phyloP scores from a whole-genome alignment of 176 grass and related monocot genomes.

The Musa beccarii region DNA sequence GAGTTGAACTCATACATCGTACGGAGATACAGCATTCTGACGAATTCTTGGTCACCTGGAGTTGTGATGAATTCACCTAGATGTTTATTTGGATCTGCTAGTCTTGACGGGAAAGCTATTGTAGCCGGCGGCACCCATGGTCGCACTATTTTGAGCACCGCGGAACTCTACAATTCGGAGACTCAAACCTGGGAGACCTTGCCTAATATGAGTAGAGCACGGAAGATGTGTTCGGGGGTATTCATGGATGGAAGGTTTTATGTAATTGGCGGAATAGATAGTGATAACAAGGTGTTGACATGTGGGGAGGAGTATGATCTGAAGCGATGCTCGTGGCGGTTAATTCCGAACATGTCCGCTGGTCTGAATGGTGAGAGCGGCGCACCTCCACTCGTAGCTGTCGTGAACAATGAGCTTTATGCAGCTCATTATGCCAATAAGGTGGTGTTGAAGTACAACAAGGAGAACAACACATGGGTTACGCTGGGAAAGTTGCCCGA shows the following conservation, averaged over 20 bases:
- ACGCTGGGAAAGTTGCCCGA: neutral
- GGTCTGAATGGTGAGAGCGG: neutral
- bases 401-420: conserved; percentile 1
- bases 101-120: neutral
- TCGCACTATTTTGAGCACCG: neutral
- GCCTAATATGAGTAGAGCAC: neutral
- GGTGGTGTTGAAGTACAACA: neutral
- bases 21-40: conserved; percentile 2
- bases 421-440: conserved; percentile 3
- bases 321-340: neutral
- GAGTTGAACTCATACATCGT: neutral
- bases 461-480: neutral
- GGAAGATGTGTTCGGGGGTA: conserved; percentile 1
- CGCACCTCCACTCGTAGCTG: neutral
- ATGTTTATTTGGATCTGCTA: conserved; percentile 1
- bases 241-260: conserved; percentile 6
- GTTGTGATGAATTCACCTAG: neutral
- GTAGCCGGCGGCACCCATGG: neutral
- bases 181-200: neutral
- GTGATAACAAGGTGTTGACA: neutral
- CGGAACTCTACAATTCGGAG: neutral
- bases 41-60: neutral
- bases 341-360: neutral
- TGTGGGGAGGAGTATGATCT: neutral
- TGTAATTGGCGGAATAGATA: neutral